Evolutionary conservation across 2,329 filamentous ascomycete species (phyloP).

Genomic region (Hypoxylon sp.): DNA sequence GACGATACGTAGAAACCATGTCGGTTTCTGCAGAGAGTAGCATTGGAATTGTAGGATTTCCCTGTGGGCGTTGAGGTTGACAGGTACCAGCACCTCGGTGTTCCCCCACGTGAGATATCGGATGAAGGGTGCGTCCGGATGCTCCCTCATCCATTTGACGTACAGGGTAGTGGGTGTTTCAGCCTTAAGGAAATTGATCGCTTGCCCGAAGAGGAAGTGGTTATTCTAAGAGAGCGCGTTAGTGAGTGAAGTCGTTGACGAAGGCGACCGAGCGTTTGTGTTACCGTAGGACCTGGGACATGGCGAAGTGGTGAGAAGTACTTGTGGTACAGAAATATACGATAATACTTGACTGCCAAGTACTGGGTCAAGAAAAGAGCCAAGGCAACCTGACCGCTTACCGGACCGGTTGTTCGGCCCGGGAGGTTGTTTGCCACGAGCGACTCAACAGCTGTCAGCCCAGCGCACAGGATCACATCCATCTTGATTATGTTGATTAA

Average conservation of each 20-base stretch:
- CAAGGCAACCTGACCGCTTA: slow-evolving; percentile 1
- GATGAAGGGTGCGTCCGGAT: slow-evolving; percentile 36
- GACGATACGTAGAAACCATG: slow-evolving; percentile 26
- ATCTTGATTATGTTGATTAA: slow-evolving; percentile 8
- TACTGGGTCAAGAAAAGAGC: slow-evolving; percentile 32
- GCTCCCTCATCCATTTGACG: slow-evolving; percentile 35
- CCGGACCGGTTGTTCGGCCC: not conserved
- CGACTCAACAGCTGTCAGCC: slow-evolving; percentile 20
- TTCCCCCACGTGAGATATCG: slow-evolving; percentile 37
- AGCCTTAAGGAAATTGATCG: slow-evolving; percentile 26
- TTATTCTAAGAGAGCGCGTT: slow-evolving; percentile 18
- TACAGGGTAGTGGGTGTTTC: slow-evolving; percentile 28
- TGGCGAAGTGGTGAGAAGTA: slow-evolving; percentile 32
- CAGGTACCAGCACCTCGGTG: slow-evolving; percentile 33
- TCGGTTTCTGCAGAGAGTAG: slow-evolving; percentile 28
- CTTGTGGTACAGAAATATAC: slow-evolving; percentile 30
- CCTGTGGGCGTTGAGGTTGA: slow-evolving; percentile 28
- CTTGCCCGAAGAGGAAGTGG: slow-evolving; percentile 33
- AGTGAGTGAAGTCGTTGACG: not conserved
- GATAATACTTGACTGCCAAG: slow-evolving; percentile 27
- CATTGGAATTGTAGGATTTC: slow-evolving; percentile 35
- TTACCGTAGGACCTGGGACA: slow-evolving; percentile 30
- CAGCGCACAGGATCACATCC: slow-evolving; percentile 24
- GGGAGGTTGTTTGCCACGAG: slow-evolving; percentile 11
- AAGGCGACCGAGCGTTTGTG: not conserved